These are phyloP conservation scores for Clarireedia monteithiana DNA, from an alignment of 2,329 filamentous ascomycete genomes.

Conservation along the genomic window DNA sequence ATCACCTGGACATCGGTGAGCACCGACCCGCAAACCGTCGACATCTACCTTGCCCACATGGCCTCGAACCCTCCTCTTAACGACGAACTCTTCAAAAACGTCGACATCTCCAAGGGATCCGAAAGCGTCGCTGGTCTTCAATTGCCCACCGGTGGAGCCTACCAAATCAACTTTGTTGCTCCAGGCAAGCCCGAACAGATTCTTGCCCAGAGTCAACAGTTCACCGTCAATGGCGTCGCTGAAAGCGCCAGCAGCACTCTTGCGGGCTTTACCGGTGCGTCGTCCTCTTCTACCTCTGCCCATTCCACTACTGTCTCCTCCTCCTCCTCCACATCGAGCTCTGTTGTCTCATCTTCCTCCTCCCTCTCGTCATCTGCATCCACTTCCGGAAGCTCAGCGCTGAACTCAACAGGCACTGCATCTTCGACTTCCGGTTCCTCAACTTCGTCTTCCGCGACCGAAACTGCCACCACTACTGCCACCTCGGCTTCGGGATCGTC, in stretches of 20 bases:
- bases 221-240: conserved; percentile 5
- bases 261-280: conserved; percentile 10
- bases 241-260: conserved; percentile 6
- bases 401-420: not conserved
- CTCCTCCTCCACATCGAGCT: not conserved
- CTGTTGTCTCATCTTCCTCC: not conserved
- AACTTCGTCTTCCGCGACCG: not conserved
- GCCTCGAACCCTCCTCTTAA: conserved; percentile 1
- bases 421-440: not conserved
- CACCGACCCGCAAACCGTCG: conserved; percentile 4
- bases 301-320: not conserved
- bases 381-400: not conserved
- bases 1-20: conserved; percentile 6
- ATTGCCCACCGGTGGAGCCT: conserved; percentile 6
- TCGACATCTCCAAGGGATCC: not conserved
- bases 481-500: not conserved
- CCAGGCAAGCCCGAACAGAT: conserved; percentile 5
- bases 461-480: not conserved
- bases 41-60: conserved; percentile 9
- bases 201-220: conserved; percentile 7
- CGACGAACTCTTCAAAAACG: not conserved
- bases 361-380: not conserved
- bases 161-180: conserved; percentile 10
- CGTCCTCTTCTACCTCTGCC: not conserved
- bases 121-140: not conserved